Conservation (phyloP, 2,329 filamentous ascomycete genomes). For the Epichloe typhina region DNA sequence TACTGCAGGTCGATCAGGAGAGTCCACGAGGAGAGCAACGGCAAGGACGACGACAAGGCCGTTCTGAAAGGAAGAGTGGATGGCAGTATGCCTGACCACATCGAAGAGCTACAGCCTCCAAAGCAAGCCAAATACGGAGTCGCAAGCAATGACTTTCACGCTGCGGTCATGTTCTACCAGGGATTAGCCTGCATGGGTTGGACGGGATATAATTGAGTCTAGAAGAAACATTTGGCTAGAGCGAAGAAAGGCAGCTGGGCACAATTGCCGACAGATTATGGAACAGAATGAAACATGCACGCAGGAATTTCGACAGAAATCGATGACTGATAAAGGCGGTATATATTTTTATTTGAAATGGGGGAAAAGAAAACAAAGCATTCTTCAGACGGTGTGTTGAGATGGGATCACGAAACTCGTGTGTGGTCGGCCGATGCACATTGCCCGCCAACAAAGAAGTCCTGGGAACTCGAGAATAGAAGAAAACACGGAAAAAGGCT, state of each 20-base stretch:
- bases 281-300: no score
- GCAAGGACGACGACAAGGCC: not conserved
- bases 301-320: no score
- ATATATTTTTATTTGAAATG: no score
- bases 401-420: no score
- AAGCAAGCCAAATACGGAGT: not conserved
- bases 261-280: no score
- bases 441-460: no score
- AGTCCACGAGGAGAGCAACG: not conserved
- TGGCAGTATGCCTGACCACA: constrained; percentile 9
- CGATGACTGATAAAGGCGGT: no score
- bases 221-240: no score
- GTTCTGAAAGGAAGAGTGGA: constrained; percentile 1
- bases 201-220: constrained; percentile 1
- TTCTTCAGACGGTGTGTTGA: not conserved
- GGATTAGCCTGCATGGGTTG: constrained; percentile 4
- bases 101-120: constrained; percentile 10
- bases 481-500: no score
- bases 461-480: no score
- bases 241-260: no score
- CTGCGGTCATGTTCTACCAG: not conserved
- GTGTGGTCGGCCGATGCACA: no score
- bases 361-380: not conserved
- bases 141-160: constrained; percentile 1
- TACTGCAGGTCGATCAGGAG: constrained; percentile 6